phyloP scores from a whole-genome alignment of 768 basidiomycete species.

The Strobilomyces dryophilus region DNA sequence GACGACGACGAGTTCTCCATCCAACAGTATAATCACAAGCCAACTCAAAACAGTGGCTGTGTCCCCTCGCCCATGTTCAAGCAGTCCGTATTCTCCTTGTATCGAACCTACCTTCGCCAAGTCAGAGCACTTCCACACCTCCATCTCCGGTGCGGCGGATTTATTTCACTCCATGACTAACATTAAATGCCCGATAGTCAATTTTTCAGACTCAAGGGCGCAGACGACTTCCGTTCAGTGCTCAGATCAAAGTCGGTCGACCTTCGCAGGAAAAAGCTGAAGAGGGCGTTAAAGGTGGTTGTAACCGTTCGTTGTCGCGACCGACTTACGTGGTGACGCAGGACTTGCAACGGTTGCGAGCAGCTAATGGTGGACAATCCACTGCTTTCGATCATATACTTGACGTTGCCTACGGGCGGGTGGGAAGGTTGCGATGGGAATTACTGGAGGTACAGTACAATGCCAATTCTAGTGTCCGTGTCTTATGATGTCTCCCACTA shows the following conservation, averaged over 20 bases:
- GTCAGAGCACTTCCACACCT: constrained; percentile 40
- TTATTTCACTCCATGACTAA: neutral
- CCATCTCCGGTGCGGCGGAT: constrained; percentile 40
- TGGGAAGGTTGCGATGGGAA: constrained; percentile 66
- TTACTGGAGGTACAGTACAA: constrained; percentile 50
- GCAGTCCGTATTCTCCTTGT: constrained; percentile 25
- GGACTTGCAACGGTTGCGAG: constrained; percentile 50
- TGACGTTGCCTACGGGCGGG: constrained; percentile 71
- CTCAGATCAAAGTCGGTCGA: constrained; percentile 29
- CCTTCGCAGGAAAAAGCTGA: constrained; percentile 40
- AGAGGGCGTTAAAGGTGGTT: constrained; percentile 48
- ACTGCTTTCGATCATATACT: constrained; percentile 56
- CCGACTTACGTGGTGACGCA: constrained; percentile 21
- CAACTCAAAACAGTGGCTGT: constrained; percentile 11
- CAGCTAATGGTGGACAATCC: constrained; percentile 48
- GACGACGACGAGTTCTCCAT: constrained; percentile 11
- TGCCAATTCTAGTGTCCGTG: neutral
- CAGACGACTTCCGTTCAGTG: constrained; percentile 55
- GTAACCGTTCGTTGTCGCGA: neutral
- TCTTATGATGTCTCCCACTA: constrained; percentile 25
- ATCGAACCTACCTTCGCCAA: constrained; percentile 40
- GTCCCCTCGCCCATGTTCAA: neutral
- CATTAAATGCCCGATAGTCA: constrained; percentile 37
- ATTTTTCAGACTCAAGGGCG: constrained; percentile 59
- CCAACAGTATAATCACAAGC: constrained; percentile 4